phyloP scores from a whole-genome alignment of 768 basidiomycete species.

The Tricholoma terreum region DNA sequence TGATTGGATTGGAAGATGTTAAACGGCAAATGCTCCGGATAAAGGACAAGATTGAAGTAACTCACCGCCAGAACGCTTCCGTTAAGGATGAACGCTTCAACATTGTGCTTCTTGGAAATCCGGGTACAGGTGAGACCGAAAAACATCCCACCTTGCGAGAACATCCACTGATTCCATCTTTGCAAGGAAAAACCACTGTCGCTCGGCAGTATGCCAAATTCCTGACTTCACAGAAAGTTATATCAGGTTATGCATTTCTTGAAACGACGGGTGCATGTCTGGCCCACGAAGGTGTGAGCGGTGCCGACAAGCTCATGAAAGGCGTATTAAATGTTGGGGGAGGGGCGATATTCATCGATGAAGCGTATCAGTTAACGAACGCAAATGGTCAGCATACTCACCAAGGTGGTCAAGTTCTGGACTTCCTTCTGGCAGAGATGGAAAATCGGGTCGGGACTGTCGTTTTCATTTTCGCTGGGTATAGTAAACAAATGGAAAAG shows the following conservation, averaged over 20 bases:
- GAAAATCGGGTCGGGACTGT: conserved; percentile 63
- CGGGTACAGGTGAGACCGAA: conserved; percentile 58
- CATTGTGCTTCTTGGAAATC: conserved; percentile 63
- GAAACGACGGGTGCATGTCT: conserved; percentile 65
- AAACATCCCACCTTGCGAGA: background rate
- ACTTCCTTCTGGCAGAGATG: conserved; percentile 73
- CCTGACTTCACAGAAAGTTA: conserved; percentile 48
- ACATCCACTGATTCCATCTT: background rate
- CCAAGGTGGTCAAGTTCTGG: conserved; percentile 57
- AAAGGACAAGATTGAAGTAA: conserved; percentile 54
- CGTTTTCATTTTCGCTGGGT: conserved; percentile 71
- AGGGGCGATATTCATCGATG: conserved; percentile 67
- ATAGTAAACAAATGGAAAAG: conserved; percentile 69
- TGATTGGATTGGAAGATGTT: conserved; percentile 68
- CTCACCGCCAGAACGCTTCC: conserved; percentile 50
- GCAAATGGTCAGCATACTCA: conserved; percentile 32
- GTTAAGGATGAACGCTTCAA: conserved; percentile 59
- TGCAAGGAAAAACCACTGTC: conserved; percentile 65
- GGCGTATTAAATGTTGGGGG: conserved; percentile 50
- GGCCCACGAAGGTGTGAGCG: conserved; percentile 53
- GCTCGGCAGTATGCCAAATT: conserved; percentile 64
- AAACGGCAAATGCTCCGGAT: conserved; percentile 58
- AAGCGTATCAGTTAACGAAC: conserved; percentile 63
- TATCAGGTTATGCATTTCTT: conserved; percentile 51
- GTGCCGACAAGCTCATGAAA: conserved; percentile 48